phyloP scores from a whole-genome alignment of 73 alveolate species.

The Breviolum minutum region DNA sequence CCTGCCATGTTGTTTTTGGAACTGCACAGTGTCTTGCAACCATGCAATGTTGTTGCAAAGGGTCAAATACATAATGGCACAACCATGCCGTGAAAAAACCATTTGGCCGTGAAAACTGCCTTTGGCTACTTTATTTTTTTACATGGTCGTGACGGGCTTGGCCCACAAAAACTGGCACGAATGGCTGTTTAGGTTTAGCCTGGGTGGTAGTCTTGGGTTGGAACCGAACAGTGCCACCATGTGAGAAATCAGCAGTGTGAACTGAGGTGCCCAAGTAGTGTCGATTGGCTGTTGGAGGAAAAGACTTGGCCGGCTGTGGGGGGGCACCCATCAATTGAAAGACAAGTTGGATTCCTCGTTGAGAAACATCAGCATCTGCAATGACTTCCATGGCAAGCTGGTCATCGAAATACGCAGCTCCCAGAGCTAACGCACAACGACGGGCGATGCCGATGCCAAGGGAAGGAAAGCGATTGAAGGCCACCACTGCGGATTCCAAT shows the following conservation, averaged over 20 bases:
- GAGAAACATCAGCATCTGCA: too few relatives aligned
- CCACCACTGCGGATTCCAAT: too few relatives aligned
- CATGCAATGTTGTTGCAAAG: too few relatives aligned
- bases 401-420: background rate
- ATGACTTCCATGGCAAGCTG: background rate
- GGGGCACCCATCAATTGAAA: background rate
- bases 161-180: too few relatives aligned
- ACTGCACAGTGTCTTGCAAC: too few relatives aligned
- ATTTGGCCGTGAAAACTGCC: too few relatives aligned
- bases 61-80: too few relatives aligned
- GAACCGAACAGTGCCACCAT: background rate
- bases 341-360: background rate
- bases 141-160: too few relatives aligned
- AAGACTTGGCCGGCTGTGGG: background rate
- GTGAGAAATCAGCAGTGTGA: background rate
- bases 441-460: background rate
- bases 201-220: slow-evolving; percentile 8
- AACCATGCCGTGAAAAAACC: too few relatives aligned
- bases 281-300: background rate
- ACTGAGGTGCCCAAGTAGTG: slow-evolving; percentile 10
- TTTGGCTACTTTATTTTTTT: too few relatives aligned
- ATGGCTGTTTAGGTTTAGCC: background rate
- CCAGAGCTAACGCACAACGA: background rate
- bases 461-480: background rate
- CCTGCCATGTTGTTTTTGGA: too few relatives aligned